Base-by-base conservation (phyloP, 1,284 basidiomycete species). In the Inonotus hispidus region DNA sequence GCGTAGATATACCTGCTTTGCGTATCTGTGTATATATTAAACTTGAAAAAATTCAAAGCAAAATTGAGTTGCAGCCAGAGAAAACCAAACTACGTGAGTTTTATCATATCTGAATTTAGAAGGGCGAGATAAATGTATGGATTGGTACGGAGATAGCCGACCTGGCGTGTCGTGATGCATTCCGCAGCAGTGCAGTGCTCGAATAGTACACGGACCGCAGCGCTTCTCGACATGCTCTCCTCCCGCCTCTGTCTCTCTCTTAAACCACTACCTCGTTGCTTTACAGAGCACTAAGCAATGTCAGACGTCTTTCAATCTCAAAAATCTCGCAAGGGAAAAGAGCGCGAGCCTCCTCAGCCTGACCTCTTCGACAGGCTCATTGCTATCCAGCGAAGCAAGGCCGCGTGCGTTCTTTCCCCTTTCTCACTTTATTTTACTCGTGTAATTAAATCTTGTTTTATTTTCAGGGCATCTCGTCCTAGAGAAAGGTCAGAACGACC, bases 341-440 rank as follows among this genome's bases (percentile, higher is more conserved):
- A 76, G 62, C 74, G 72, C 45, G 75, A 79, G 39, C 61, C 67
- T 53, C 66, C 65, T 58, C 71, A 77, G 5, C 77, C 85, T 0
- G 86, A 90, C 72, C 70, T 92, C 45, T 86, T 84, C 45, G 82
- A 88, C 69, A 80, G 78, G 64, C 75, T 91, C 43, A 78, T 84
- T 62, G 84, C 84, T 4, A 71, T 86, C n/a, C 82, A 84, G 68
- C 78, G 88, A 53, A 81, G 77, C 65, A 83, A 81, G 53, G 86
- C 86, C 55, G 75, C 74, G 88, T 89, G 63, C 56, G 82, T 64
- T 47, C 14, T 49, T 23, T 29, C 32, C 29, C 23, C 47, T 38
- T 37, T 53, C 27, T 49, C 32, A 35, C n/a, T 6, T 45, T 78
- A 4, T 66, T 41, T 19, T 47, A 25, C 43, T 53, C 53, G n/a